phyloP scores from a whole-genome alignment of 192 early-diverging fungal species.

The Rhizophagus clarus region DNA sequence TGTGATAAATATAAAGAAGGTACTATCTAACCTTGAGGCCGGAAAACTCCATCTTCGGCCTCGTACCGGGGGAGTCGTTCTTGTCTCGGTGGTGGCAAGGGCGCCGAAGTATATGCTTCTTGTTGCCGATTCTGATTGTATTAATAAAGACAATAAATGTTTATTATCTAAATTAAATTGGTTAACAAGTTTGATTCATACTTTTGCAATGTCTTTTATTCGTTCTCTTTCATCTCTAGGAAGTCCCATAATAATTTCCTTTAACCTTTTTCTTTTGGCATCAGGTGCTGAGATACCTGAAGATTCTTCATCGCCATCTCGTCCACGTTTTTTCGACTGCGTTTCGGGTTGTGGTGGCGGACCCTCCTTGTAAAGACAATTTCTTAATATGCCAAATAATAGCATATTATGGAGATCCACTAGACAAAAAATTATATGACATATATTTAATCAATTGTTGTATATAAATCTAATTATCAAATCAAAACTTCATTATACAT shows the following conservation, averaged over 20 bases:
- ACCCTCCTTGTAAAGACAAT: not conserved
- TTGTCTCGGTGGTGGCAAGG: too few relatives aligned
- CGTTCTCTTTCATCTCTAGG: slow-evolving; percentile 20
- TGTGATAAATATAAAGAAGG: not conserved
- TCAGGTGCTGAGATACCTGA: not conserved
- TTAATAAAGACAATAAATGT: not conserved
- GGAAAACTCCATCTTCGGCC: not conserved
- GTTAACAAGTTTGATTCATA: not conserved
- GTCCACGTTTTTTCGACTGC: not conserved
- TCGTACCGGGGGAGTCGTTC: slow-evolving; percentile 1
- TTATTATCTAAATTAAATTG: not conserved
- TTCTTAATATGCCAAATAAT: slow-evolving; percentile 8
- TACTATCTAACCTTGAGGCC: not conserved
- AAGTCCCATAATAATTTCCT: slow-evolving; percentile 8
- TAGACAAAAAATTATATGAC: not conserved
- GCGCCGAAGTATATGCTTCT: not conserved
- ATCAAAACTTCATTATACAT: not conserved
- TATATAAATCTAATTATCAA: too few relatives aligned
- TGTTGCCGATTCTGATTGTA: not conserved
- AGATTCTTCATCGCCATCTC: slow-evolving; percentile 11
- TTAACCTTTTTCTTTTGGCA: slow-evolving; percentile 12
- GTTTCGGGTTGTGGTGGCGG: not conserved
- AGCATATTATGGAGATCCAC: slow-evolving; percentile 26
- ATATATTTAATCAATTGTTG: too few relatives aligned
- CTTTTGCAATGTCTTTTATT: not conserved